Evolutionary conservation across 2,329 filamentous ascomycete species (phyloP), one percentile per base, ranked within the genome.

Genomic region (Trichoderma citrinoviride): DNA sequence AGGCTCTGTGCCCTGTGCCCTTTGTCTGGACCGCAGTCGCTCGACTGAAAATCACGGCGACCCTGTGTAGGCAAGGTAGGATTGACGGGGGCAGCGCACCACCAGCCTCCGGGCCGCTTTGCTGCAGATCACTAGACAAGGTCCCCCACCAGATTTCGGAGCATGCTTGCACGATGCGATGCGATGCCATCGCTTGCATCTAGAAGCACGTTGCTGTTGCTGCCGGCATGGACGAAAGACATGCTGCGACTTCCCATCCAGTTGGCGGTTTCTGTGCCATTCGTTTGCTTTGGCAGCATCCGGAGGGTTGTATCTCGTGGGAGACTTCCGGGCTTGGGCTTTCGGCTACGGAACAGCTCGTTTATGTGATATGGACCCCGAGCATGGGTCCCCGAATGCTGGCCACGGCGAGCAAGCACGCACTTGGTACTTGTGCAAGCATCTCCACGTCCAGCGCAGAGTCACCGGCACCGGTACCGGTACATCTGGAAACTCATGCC

Each of bases 41-140:
- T 49, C 61, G 49, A 63, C 61, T 63, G 61, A 63, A 63, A 49
- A 55, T n/a, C 61, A 63, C 61, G 61, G 61, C 61, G 41, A 55
- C 29, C 44, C 44, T 64, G 41, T 44, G 40, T 44, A n/a, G n/a
- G n/a, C n/a, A n/a, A n/a, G n/a, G n/a, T n/a, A 25, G 53, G 53
- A 57, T 64, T 50, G 53, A 56, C 60, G 47, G 58, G 57, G 61
- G 49, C 49, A 40, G 60, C 56, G 44, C 60, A 61, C 41, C 47
- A 61, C 41, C 55, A 61, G 44, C 49, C 41, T 65, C 63, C 63
- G 63, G 57, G 64, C 57, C 57, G 64, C 64, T 37, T 53, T 21
- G 64, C 40, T 57, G 64, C 64, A 65, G 64, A 65, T 65, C 64
- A 46, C 57, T 29, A 57, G 50, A 41, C 17, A 52, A 41, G 50